These are phyloP conservation scores for Sporobolus alterniflorus DNA, from an alignment of 202 grass and related monocot genomes.

Conservation along the genomic window DNA sequence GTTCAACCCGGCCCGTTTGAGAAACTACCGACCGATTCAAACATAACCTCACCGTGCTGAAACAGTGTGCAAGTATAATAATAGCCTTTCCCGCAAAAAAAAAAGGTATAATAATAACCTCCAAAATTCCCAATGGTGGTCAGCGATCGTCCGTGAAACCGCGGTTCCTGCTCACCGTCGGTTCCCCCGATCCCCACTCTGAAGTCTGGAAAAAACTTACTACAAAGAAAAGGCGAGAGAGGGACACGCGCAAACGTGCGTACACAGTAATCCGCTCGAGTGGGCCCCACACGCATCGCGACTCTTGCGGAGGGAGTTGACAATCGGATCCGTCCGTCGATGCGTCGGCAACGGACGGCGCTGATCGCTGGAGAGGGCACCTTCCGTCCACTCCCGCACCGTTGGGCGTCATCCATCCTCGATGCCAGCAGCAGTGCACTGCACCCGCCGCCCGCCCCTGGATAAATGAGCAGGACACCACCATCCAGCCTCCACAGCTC, in stretches of 20 bases:
- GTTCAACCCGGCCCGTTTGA: no score
- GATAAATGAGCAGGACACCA: slow-evolving; percentile 12
- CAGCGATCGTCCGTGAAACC: not conserved
- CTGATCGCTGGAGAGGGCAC: not conserved
- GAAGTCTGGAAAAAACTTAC: not conserved
- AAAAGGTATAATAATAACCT: no score
- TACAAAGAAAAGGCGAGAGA: not conserved
- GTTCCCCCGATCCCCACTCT: not conserved
- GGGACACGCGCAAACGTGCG: slow-evolving; percentile 20
- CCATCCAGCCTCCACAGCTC: not conserved
- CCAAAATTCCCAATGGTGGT: no score
- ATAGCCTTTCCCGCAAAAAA: no score
- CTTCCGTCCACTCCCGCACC: no score
- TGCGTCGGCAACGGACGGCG: not conserved
- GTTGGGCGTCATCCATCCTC: no score
- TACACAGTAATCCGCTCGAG: not conserved
- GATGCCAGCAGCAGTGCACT: no score
- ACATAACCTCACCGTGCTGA: no score
- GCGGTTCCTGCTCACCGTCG: not conserved
- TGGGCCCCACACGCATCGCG: slow-evolving; percentile 21
- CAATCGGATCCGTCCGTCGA: not conserved
- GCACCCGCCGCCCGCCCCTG: no score
- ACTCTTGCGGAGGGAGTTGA: not conserved
- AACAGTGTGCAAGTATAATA: no score
- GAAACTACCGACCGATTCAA: no score